Conservation (phyloP, 805 yeast genomes). For the Metschnikowia cerradonensis region DNA sequence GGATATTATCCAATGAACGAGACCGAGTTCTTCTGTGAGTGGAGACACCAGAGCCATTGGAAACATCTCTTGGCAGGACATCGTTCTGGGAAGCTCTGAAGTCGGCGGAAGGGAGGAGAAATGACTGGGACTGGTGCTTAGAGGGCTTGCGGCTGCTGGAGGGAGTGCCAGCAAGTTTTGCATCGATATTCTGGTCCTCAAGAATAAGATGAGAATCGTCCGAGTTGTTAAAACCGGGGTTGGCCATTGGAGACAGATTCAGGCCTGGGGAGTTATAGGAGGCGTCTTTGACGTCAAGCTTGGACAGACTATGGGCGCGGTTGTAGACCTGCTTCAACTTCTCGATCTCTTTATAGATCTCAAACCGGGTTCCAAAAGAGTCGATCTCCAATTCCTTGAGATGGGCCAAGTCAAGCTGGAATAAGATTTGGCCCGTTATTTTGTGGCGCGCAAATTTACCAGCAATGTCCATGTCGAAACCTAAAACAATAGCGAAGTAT, state of each 20-base stretch:
- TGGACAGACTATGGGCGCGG: conserved; percentile 10
- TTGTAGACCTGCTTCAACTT: conserved; percentile 39
- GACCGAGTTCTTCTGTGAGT: conserved; percentile 47
- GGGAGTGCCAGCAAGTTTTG: not conserved
- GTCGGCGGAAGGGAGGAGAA: conserved; percentile 42
- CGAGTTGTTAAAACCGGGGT: conserved; percentile 16
- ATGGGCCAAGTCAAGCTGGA: conserved; percentile 80
- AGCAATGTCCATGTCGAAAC: conserved; percentile 72
- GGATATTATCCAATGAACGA: conserved; percentile 45
- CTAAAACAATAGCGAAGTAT: conserved; percentile 63
- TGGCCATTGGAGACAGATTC: conserved; percentile 13
- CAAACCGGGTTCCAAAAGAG: conserved; percentile 94
- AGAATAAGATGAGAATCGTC: conserved; percentile 14
- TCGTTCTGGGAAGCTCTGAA: conserved; percentile 7
- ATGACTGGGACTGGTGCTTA: conserved; percentile 15
- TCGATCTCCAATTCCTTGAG: conserved; percentile 88
- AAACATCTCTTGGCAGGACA: conserved; percentile 1
- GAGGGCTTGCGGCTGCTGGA: conserved; percentile 6
- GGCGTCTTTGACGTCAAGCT: not conserved
- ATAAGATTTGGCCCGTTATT: conserved; percentile 78
- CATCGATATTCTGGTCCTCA: not conserved
- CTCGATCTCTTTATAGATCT: conserved; percentile 85
- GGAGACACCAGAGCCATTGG: not conserved
- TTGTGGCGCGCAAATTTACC: conserved; percentile 82
- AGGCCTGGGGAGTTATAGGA: conserved; percentile 8